Percentiles rank a stretch among this genome's conserved stretches.
These are phyloP conservation scores for Paramecium primaurelia DNA, from an alignment of 73 alveolate species.

Conservation along the genomic window DNA sequence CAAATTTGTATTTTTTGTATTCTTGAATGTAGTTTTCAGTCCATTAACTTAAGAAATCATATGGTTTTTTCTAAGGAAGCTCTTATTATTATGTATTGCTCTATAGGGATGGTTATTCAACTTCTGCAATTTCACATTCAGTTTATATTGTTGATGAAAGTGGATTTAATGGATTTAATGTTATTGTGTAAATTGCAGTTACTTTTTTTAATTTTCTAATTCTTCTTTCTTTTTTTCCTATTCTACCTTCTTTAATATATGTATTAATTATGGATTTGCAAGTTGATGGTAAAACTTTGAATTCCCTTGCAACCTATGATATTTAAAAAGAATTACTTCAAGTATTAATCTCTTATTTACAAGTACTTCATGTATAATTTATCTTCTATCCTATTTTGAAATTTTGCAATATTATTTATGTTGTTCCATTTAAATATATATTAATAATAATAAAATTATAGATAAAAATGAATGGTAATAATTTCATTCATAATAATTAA, in stretches of 20 bases:
- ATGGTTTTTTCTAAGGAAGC: background rate
- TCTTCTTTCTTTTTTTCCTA: constrained; percentile 37
- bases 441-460: background rate
- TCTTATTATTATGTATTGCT: background rate
- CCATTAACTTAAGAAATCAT: constrained; percentile 22
- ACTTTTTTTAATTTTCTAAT: constrained; percentile 24
- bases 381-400: constrained; percentile 7
- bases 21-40: background rate
- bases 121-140: constrained; percentile 9
- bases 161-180: constrained; percentile 14
- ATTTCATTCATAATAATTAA: background rate
- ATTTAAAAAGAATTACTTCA: background rate
- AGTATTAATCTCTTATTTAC: background rate
- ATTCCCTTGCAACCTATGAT: constrained; percentile 33
- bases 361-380: constrained; percentile 29
- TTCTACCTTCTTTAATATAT: constrained; percentile 26
- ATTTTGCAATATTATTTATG: constrained; percentile 24
- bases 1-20: background rate
- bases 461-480: background rate
- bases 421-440: background rate
- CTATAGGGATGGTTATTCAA: constrained; percentile 8
- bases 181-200: constrained; percentile 8
- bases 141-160: background rate
- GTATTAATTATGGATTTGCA: constrained; percentile 39
- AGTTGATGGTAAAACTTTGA: constrained; percentile 27